Percentiles rank a stretch among this genome's conserved stretches.
Conservation (phyloP, 352 stramenopile species). For the Phytophthora vignae region DNA sequence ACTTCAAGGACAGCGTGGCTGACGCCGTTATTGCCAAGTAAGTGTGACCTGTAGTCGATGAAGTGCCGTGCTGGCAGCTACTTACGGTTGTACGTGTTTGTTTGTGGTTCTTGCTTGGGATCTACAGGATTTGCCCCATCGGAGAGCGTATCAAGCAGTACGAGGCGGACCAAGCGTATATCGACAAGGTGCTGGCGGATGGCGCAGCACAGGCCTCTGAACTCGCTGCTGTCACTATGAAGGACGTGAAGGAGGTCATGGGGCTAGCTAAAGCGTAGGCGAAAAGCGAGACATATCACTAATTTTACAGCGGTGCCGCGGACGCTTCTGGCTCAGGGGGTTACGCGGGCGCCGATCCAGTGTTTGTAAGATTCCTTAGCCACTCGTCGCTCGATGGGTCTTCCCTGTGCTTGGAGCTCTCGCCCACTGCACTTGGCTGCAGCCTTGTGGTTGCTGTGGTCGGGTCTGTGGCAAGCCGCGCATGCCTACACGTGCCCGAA, state of each 20-base stretch:
- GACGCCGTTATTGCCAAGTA: slow-evolving; percentile 96
- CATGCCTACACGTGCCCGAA: slow-evolving; percentile 66
- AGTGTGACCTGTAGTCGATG: slow-evolving; percentile 13
- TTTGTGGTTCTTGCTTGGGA: slow-evolving; percentile 3
- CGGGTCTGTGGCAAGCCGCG: slow-evolving; percentile 8
- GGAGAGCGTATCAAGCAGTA: slow-evolving; percentile 94
- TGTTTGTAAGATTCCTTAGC: slow-evolving; percentile 22
- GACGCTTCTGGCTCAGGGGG: slow-evolving; percentile 4
- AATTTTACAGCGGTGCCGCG: slow-evolving; percentile 32
- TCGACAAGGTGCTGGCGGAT: slow-evolving; percentile 90
- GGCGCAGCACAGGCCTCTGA: slow-evolving; percentile 77
- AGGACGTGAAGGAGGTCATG: slow-evolving; percentile 81
- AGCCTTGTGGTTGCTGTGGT: slow-evolving; percentile 21
- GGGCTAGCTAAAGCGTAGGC: slow-evolving; percentile 46
- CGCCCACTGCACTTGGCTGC: background rate
- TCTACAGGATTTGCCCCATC: slow-evolving; percentile 91
- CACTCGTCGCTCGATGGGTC: slow-evolving; percentile 24
- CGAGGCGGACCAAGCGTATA: slow-evolving; percentile 90
- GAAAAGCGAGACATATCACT: slow-evolving; percentile 12
- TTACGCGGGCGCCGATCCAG: slow-evolving; percentile 16
- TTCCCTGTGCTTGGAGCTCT: slow-evolving; percentile 3
- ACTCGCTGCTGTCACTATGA: slow-evolving; percentile 74
- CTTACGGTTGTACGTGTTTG: background rate
- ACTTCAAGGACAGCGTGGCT: slow-evolving; percentile 96
- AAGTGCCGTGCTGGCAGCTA: background rate